These are phyloP conservation scores for Russula sp. DNA, from an alignment of 768 basidiomycete genomes.

Conservation along the genomic window DNA sequence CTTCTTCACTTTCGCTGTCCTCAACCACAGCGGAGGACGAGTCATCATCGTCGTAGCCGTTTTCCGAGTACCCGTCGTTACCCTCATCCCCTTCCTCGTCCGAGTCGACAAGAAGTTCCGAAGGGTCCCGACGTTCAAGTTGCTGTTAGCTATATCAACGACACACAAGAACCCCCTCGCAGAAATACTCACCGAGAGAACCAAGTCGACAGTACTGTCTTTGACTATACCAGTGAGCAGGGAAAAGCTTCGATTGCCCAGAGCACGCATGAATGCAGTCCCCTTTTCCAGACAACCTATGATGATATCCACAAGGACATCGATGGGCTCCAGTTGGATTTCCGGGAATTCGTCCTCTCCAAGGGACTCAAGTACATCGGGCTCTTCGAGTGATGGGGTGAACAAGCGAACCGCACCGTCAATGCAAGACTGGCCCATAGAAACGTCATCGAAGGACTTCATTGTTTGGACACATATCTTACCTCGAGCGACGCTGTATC, in stretches of 20 bases:
- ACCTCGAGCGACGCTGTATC: slow-evolving; percentile 61
- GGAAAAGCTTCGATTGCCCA: slow-evolving; percentile 76
- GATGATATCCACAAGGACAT: slow-evolving; percentile 81
- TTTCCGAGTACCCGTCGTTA: slow-evolving; percentile 28
- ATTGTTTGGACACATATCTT: neutral
- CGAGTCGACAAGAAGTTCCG: slow-evolving; percentile 38
- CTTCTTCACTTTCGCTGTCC: slow-evolving; percentile 41
- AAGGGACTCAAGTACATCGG: slow-evolving; percentile 28
- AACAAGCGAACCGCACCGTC: slow-evolving; percentile 55
- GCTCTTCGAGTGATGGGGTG: slow-evolving; percentile 27
- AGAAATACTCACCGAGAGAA: slow-evolving; percentile 58
- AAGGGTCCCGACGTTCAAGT: slow-evolving; percentile 66
- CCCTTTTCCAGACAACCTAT: slow-evolving; percentile 85
- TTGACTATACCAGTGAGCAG: slow-evolving; percentile 60
- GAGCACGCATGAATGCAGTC: slow-evolving; percentile 68
- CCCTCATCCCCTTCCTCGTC: slow-evolving; percentile 29
- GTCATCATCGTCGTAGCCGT: slow-evolving; percentile 25
- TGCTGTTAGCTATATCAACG: slow-evolving; percentile 44
- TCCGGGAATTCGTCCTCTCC: slow-evolving; percentile 34
- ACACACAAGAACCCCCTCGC: neutral
- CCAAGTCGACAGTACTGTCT: slow-evolving; percentile 68
- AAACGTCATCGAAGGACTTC: neutral
- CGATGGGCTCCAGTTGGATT: slow-evolving; percentile 56
- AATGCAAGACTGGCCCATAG: slow-evolving; percentile 42
- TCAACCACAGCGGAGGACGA: slow-evolving; percentile 30